Conservation (phyloP, 805 yeast genomes). For the Wickerhamiella sergipiensis region DNA sequence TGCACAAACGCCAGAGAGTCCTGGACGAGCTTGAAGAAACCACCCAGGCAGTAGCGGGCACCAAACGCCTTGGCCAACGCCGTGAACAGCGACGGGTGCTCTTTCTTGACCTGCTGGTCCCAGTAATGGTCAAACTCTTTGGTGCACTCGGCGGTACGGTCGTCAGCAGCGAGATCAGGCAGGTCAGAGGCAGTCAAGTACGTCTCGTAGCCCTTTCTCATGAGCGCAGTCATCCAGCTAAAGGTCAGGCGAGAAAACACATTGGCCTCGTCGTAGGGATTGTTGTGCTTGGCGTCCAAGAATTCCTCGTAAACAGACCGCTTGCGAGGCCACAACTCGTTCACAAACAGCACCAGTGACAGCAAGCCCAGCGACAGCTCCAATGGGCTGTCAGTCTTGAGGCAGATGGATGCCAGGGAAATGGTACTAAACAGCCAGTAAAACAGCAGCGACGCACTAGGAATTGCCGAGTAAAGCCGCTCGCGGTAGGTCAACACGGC, state of each 20-base stretch:
- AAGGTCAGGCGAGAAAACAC: constrained; percentile 67
- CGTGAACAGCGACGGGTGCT: constrained; percentile 37
- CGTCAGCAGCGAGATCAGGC: constrained; percentile 60
- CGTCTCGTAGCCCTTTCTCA: constrained; percentile 60
- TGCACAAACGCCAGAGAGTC: constrained; percentile 77
- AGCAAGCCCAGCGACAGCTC: constrained; percentile 24
- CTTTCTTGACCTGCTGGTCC: constrained; percentile 36
- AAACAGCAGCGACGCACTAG: constrained; percentile 54
- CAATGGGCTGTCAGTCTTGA: constrained; percentile 10
- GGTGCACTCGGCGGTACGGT: constrained; percentile 42
- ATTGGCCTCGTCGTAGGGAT: constrained; percentile 47
- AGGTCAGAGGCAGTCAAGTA: constrained; percentile 43
- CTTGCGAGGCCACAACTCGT: constrained; percentile 32
- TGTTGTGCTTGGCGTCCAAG: constrained; percentile 22
- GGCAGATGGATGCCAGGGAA: constrained; percentile 26
- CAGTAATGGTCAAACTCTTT: constrained; percentile 45
- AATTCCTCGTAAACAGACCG: constrained; percentile 21
- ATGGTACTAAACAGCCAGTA: constrained; percentile 48
- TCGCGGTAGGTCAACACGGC: constrained; percentile 55
- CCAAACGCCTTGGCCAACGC: constrained; percentile 70
- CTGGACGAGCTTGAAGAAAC: constrained; percentile 54
- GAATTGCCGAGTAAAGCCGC: constrained; percentile 46
- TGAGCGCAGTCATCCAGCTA: constrained; percentile 80
- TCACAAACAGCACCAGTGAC: constrained; percentile 30
- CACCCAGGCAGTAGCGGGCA: constrained; percentile 52